phyloP scores from a whole-genome alignment of 805 yeast species.

The Kodamaea leandrae region DNA sequence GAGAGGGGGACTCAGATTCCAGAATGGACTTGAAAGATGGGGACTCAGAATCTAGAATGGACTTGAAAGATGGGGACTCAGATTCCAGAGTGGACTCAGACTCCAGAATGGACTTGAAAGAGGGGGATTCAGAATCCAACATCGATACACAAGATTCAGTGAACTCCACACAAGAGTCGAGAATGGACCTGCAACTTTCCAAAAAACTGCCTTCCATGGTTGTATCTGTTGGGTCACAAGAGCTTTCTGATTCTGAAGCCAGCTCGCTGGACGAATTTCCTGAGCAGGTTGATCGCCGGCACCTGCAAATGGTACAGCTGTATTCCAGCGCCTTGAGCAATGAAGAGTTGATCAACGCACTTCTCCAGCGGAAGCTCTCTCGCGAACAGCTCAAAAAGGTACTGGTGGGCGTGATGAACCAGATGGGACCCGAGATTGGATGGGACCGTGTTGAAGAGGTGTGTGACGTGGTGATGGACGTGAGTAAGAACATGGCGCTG shows the following conservation, averaged over 20 bases:
- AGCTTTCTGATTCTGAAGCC: background rate
- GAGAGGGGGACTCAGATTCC: too few species aligned
- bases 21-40: too few species aligned
- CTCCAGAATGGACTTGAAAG: too few species aligned
- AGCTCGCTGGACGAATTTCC: constrained; percentile 1
- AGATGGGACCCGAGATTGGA: constrained; percentile 2
- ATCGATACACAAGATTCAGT: too few species aligned
- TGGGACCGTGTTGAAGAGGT: constrained; percentile 1
- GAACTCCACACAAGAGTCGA: background rate
- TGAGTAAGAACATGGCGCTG: background rate
- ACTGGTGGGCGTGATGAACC: background rate
- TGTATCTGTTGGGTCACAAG: background rate
- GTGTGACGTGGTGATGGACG: constrained; percentile 2
- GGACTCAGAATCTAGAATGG: too few species aligned
- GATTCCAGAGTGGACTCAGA: too few species aligned
- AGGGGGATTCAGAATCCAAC: too few species aligned
- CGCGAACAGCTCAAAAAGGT: constrained; percentile 1
- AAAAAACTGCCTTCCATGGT: too few species aligned
- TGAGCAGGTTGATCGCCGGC: constrained; percentile 1
- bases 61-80: too few species aligned
- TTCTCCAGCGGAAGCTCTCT: constrained; percentile 3
- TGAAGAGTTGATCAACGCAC: constrained; percentile 6
- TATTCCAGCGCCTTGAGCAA: constrained; percentile 7
- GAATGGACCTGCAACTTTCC: background rate
- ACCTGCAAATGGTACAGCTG: constrained; percentile 9